Conservation (phyloP, 192 early-diverging fungal species). For the Lobosporangium transversale region DNA sequence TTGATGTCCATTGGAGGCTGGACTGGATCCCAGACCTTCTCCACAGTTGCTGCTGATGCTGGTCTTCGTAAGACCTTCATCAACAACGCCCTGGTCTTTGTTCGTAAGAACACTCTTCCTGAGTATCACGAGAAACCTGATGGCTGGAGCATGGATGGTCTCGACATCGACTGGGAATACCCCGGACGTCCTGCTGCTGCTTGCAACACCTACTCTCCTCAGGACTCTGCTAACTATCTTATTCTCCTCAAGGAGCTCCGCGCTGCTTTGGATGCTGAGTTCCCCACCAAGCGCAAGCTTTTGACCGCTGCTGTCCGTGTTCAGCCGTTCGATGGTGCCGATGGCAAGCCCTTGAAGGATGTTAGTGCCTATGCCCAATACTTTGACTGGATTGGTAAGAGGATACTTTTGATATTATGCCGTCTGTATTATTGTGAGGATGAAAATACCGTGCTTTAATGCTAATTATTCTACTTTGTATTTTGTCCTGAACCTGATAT, state of each 20-base stretch:
- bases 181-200: conserved; percentile 67
- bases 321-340: conserved; percentile 63
- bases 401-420: too few relatives aligned
- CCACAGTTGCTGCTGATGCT: conserved; percentile 58
- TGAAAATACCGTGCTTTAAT: too few relatives aligned
- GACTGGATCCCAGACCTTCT: conserved; percentile 75
- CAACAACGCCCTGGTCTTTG: conserved; percentile 58
- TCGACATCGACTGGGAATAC: conserved; percentile 65
- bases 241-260: conserved; percentile 69
- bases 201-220: conserved; percentile 63
- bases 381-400: conserved; percentile 71
- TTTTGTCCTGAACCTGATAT: not conserved
- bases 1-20: conserved; percentile 76
- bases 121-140: conserved; percentile 18
- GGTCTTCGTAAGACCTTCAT: conserved; percentile 62
- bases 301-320: conserved; percentile 73
- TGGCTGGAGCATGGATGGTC: conserved; percentile 47
- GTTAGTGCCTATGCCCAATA: conserved; percentile 63
- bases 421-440: too few relatives aligned
- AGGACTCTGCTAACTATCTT: conserved; percentile 70
- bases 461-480: too few relatives aligned
- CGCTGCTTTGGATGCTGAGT: conserved; percentile 50
- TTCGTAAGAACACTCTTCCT: conserved; percentile 29
- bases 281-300: conserved; percentile 57
- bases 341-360: conserved; percentile 57